Percentiles rank a stretch among this genome's conserved stretches.
These are phyloP conservation scores for Hymenoscyphus occultus DNA, from an alignment of 2,329 filamentous ascomycete genomes.

Conservation along the genomic window DNA sequence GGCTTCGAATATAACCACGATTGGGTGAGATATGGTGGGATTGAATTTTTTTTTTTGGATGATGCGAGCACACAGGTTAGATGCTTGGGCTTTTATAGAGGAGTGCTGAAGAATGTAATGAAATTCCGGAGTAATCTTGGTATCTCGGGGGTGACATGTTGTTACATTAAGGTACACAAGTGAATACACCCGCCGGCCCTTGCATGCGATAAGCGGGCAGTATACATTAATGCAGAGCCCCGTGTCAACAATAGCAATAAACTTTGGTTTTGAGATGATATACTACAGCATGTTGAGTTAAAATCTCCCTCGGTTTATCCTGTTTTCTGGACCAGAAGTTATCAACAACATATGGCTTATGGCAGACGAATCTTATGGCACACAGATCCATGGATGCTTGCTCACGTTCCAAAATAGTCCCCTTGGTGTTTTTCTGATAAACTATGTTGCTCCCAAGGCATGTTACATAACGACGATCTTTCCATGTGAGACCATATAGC, in stretches of 20 bases:
- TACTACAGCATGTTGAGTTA: no score
- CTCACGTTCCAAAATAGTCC: not conserved
- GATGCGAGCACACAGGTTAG: no score
- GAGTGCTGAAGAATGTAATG: not conserved
- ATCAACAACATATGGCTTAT: not conserved
- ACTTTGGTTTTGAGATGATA: no score
- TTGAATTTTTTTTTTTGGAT: no score
- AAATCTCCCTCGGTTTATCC: no score
- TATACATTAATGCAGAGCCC: not conserved
- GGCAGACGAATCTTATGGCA: not conserved
- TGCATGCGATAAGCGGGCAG: not conserved
- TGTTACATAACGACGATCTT: no score
- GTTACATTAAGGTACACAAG: conserved; percentile 2
- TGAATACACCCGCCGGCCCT: not conserved
- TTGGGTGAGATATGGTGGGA: not conserved
- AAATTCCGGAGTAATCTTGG: not conserved
- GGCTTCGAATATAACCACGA: not conserved
- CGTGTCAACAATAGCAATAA: not conserved
- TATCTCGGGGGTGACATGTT: not conserved
- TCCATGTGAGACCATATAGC: no score
- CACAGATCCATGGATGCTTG: not conserved
- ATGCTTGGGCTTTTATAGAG: no score
- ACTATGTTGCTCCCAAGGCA: no score
- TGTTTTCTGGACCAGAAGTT: no score
- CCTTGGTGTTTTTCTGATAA: not conserved